phyloP scores from a whole-genome alignment of 225 moss, liverwort and hornwort species.

The Sphagnum tenellum region DNA sequence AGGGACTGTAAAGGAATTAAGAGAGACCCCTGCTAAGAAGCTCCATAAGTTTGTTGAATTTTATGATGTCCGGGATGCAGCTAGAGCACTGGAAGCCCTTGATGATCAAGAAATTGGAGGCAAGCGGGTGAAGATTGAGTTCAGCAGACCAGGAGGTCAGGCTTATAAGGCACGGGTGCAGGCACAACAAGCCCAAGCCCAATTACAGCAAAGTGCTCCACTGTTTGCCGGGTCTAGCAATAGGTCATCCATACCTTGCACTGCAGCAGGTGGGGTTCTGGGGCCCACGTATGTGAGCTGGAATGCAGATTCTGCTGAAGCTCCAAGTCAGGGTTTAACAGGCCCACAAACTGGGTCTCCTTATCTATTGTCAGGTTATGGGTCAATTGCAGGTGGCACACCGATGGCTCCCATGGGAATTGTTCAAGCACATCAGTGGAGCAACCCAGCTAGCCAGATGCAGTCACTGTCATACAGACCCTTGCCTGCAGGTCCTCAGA shows the following conservation, averaged over 20 bases:
- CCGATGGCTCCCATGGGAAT: slow-evolving; percentile 49
- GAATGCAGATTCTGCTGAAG: slow-evolving; percentile 42
- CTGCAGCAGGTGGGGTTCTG: slow-evolving; percentile 11
- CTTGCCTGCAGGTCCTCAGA: slow-evolving; percentile 27
- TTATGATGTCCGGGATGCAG: slow-evolving; percentile 85
- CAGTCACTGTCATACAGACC: slow-evolving; percentile 31
- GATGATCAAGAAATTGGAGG: slow-evolving; percentile 88
- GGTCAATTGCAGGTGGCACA: slow-evolving; percentile 25
- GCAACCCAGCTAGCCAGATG: slow-evolving; percentile 30
- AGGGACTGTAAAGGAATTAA: slow-evolving; percentile 84
- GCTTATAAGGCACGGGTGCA: slow-evolving; percentile 69
- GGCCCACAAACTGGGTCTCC: slow-evolving; percentile 35
- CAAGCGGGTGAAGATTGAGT: slow-evolving; percentile 89
- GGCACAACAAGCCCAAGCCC: slow-evolving; percentile 49
- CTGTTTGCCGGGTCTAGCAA: slow-evolving; percentile 14
- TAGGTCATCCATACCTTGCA: slow-evolving; percentile 20
- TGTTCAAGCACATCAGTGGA: slow-evolving; percentile 59
- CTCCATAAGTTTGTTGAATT: slow-evolving; percentile 97
- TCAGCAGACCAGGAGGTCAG: slow-evolving; percentile 91
- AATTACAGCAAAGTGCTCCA: slow-evolving; percentile 13
- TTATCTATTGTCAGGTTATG: slow-evolving; percentile 53
- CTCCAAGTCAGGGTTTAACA: slow-evolving; percentile 38
- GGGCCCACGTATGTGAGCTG: slow-evolving; percentile 44
- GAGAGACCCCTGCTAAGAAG: slow-evolving; percentile 83
- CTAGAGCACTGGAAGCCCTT: slow-evolving; percentile 61